A percentile compares a stretch with the other conserved stretches of the same genome.
These are phyloP conservation scores for Fusarium sp. DNA, from an alignment of 2,329 filamentous ascomycete species.

Conservation along the genomic window DNA sequence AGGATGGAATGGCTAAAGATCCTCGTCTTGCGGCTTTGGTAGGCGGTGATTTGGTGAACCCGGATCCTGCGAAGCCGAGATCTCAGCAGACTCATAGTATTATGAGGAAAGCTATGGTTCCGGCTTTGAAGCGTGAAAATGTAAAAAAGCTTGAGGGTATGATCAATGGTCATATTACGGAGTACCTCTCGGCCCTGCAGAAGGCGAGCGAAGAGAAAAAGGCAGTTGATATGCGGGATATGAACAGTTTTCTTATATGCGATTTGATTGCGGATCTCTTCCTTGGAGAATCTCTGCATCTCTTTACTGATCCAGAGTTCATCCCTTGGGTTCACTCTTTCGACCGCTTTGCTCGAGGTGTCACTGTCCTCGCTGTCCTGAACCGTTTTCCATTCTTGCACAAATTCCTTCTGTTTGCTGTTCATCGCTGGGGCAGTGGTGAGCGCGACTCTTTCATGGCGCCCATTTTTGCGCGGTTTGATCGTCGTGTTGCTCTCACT, in stretches of 20 bases:
- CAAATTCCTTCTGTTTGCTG: not conserved
- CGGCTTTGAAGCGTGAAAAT: not conserved
- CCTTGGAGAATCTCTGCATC: not conserved
- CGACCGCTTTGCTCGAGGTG: not conserved
- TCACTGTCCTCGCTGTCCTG: not conserved
- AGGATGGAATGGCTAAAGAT: constrained; percentile 7
- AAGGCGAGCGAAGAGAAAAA: not conserved
- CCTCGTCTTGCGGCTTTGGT: constrained; percentile 4
- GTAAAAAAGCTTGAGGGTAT: constrained; percentile 5
- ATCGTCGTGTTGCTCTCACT: not conserved
- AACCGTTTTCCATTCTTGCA: constrained; percentile 1
- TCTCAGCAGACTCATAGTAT: constrained; percentile 8
- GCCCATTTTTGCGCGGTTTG: not conserved
- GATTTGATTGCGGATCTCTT: not conserved
- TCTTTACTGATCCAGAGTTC: not conserved
- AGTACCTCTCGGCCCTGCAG: not conserved
- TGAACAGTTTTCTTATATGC: constrained; percentile 6
- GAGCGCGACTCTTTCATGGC: constrained; percentile 6
- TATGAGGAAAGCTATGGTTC: not conserved
- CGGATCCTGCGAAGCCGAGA: not conserved
- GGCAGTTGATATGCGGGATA: not conserved
- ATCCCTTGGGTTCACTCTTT: not conserved
- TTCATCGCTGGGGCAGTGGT: constrained; percentile 6
- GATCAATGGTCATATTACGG: not conserved
- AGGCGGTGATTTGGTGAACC: not conserved